Base-by-base conservation (phyloP, 805 yeast species). In the Kodamaea neixiangensis region DNA sequence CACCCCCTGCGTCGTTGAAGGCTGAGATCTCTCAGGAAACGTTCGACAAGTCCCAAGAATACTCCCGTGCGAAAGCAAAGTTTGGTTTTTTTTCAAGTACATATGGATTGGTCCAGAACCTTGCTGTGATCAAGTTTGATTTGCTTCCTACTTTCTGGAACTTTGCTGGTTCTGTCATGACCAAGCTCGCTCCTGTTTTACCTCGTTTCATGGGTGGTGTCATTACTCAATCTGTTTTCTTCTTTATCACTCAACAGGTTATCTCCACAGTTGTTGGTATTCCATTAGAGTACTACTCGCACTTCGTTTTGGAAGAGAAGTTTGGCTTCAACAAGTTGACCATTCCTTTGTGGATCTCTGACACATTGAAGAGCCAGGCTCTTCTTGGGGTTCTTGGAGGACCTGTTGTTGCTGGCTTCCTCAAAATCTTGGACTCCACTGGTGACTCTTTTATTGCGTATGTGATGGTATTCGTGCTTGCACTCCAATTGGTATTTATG, bases 251-350 rank as follows among this genome's bases (percentile, higher is more conserved):
- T 40, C 75, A 76, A 20, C 72, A 81, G 60, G 72, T 82, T 29
- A 53, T 84, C 42, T 73, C 85, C 7, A 73, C 85, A 2, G 46
- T 89, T 2, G 52, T 83, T 25, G 75, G 81, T 2, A 65, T 87
- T 49, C 99, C 99, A 3, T 63, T 85, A 18, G 76, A 84, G 7
- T 84, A 87, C 66, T 92, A 91, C 69, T 74, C 80, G 51, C 86
- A 87, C 60, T 94, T 94, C 72, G 92, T 91, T 13, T 76, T 94
- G 58, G 99, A 94, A 71, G 97, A 93, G 66, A 82, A 82, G 69
- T 93, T 78, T 62, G 99, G 99, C 1, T 94, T 94, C 74, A 94
- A 94, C 74, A 94, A 94, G 69, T 77, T 82, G 58, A 93, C 97
- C 2, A 54, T 77, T 14, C 71, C 75, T 46, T 73, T 90, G 46